phyloP scores from a whole-genome alignment of 768 basidiomycete genomes.

The Pholiota conissans region DNA sequence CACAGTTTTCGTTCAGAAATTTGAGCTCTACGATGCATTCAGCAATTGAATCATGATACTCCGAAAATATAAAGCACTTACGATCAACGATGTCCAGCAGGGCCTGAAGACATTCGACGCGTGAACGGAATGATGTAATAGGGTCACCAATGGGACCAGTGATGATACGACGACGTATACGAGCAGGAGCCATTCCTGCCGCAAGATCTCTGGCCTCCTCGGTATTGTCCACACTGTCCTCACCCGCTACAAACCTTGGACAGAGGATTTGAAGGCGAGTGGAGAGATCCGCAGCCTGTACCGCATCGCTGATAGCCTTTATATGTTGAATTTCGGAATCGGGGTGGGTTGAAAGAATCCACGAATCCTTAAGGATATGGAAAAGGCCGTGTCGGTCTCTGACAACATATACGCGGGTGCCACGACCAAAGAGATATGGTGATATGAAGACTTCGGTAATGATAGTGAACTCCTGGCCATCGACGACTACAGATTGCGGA shows the following conservation, averaged over 20 bases:
- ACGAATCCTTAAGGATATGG: slow-evolving; percentile 8
- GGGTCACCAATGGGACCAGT: background rate
- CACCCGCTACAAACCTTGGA: background rate
- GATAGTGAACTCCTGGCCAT: background rate
- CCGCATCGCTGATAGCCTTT: too few species aligned
- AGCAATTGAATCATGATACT: background rate
- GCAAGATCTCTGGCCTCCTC: too few species aligned
- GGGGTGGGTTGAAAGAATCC: slow-evolving; percentile 1
- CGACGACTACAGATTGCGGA: background rate
- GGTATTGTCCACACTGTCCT: background rate
- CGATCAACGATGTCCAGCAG: background rate
- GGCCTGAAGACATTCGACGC: background rate
- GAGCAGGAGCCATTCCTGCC: background rate
- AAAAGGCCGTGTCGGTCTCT: background rate
- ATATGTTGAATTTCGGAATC: slow-evolving; percentile 7
- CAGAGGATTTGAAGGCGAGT: too few species aligned
- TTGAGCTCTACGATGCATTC: background rate
- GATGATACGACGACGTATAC: background rate
- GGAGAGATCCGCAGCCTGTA: too few species aligned
- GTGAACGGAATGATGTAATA: background rate
- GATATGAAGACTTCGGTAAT: slow-evolving; percentile 1
- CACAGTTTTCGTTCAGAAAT: background rate
- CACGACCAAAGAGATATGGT: slow-evolving; percentile 1
- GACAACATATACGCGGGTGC: slow-evolving; percentile 4
- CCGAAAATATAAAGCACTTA: too few species aligned